phyloP scores from a whole-genome alignment of 2,329 filamentous ascomycete genomes.

The Xylariomycetidae sp. region DNA sequence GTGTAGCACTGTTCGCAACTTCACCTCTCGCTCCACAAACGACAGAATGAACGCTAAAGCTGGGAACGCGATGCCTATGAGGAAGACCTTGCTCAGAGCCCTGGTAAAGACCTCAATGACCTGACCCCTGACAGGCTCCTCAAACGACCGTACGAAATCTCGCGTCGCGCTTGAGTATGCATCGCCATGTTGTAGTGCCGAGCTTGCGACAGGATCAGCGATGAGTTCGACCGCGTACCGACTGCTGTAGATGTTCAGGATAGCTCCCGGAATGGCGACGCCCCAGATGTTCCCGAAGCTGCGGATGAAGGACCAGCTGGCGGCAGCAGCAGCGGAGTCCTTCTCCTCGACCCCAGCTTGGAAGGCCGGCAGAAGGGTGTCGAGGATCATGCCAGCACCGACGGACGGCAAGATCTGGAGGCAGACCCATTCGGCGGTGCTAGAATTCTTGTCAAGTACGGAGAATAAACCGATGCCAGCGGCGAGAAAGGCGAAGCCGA shows the following conservation, averaged over 20 bases:
- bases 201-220: conserved; percentile 5
- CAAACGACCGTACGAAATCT: conserved; percentile 12
- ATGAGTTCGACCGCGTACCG: conserved; percentile 2
- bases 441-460: conserved; percentile 26
- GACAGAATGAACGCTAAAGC: conserved; percentile 27
- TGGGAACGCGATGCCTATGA: conserved; percentile 27
- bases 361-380: conserved; percentile 33
- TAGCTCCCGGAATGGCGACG: conserved; percentile 31
- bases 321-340: conserved; percentile 25
- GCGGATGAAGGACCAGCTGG: conserved; percentile 34
- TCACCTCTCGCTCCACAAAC: conserved; percentile 29
- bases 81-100: conserved; percentile 31
- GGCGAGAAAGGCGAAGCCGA: conserved; percentile 30
- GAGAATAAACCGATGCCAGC: conserved; percentile 36
- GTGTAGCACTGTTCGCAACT: conserved; percentile 31
- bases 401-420: conserved; percentile 29
- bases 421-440: conserved; percentile 28
- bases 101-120: conserved; percentile 28
- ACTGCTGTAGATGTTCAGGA: conserved; percentile 24
- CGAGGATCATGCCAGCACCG: conserved; percentile 30
- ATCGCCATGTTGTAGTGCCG: conserved; percentile 9
- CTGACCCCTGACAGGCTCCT: conserved; percentile 12
- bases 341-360: conserved; percentile 26
- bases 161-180: conserved; percentile 15
- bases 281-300: conserved; percentile 36